Evolutionary conservation across 768 basidiomycete genomes (phyloP).

Genomic region (Leccinum truebloodii): DNA sequence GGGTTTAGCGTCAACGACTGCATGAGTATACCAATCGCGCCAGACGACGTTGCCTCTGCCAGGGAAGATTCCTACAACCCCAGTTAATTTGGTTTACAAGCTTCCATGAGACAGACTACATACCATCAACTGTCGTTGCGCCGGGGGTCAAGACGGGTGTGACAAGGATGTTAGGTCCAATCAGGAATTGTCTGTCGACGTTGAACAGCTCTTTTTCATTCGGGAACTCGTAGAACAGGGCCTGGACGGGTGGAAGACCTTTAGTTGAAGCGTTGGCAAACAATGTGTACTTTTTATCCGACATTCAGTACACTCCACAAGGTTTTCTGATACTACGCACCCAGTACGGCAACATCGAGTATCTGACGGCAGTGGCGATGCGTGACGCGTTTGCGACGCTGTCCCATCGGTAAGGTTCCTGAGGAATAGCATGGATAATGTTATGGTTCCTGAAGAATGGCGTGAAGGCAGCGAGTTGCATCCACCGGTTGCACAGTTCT

Average conservation of each 20-base stretch:
- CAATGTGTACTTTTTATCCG: slow-evolving; percentile 56
- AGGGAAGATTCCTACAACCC: slow-evolving; percentile 57
- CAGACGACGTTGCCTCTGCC: slow-evolving; percentile 58
- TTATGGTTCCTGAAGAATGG: slow-evolving; percentile 88
- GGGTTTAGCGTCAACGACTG: slow-evolving; percentile 44
- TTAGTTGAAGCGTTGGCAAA: slow-evolving; percentile 65
- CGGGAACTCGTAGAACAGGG: slow-evolving; percentile 80
- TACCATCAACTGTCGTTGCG: slow-evolving; percentile 65
- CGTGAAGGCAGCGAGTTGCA: slow-evolving; percentile 80
- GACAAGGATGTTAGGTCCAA: slow-evolving; percentile 70
- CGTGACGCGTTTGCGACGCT: slow-evolving; percentile 74
- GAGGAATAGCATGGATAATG: slow-evolving; percentile 60
- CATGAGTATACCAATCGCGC: slow-evolving; percentile 77
- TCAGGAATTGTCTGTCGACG: slow-evolving; percentile 68
- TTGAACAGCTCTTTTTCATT: slow-evolving; percentile 62
- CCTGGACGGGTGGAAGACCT: slow-evolving; percentile 72
- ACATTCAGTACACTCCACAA: background rate
- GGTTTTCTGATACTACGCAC: slow-evolving; percentile 37
- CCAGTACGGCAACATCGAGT: slow-evolving; percentile 79
- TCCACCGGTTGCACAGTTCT: slow-evolving; percentile 83
- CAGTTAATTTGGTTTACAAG: background rate
- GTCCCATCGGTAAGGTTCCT: slow-evolving; percentile 83
- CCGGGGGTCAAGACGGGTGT: slow-evolving; percentile 76
- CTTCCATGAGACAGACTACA: slow-evolving; percentile 7
- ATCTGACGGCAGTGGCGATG: slow-evolving; percentile 69